Base-by-base conservation (phyloP, 106 monocot genomes). In the Cymbidium sinense region DNA sequence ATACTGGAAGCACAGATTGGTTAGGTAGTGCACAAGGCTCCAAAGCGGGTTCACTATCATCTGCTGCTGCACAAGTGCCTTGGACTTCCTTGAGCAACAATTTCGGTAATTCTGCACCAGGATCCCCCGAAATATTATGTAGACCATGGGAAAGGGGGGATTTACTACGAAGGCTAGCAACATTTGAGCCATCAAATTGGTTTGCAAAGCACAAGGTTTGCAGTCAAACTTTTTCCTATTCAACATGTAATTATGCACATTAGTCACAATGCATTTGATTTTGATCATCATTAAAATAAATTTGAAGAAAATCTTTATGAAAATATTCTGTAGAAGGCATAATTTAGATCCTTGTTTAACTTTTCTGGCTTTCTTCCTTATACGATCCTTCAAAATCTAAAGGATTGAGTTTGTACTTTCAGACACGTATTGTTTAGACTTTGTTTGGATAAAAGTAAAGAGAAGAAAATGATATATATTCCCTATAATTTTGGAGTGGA, bases 111-210 rank as follows among this genome's bases (percentile, higher is more conserved):
- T 91, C 88, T 77, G 78, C 82, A 61, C 44, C 82, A 10, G 89
- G 84, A 65, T 89, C 90, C 36, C 89, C 88, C 71, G 78, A 82
- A 62, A 77, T 90, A 33, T 82, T 83, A 77, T 95, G 98, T 70
- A 87, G 98, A 79, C 98, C 94, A 76, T 99, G 98, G 98, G 98
- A 99, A 81, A 87, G 92, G 33, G 98, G 98, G 28, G 98, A 99
- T 87, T 81, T 99, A 70, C 90, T 99, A 80, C 88, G 90, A 15
- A 92, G 98, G 29, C 90, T 99, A 74, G 92, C 90, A 70, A 99
- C 98, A 65, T 99, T 92, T 81, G 89, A 87, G 76, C 92, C 92
- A 35, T 82, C 85, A 77, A 92, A 88, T 77, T 99, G 98, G 98
- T 87, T 71, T 80, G 84, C 82, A 21, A 99, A 94, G 81, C 87